Percentiles rank a stretch among this genome's conserved stretches.
phyloP scores from a whole-genome alignment of 2,329 filamentous ascomycete species.

The Falciphora oryzae region DNA sequence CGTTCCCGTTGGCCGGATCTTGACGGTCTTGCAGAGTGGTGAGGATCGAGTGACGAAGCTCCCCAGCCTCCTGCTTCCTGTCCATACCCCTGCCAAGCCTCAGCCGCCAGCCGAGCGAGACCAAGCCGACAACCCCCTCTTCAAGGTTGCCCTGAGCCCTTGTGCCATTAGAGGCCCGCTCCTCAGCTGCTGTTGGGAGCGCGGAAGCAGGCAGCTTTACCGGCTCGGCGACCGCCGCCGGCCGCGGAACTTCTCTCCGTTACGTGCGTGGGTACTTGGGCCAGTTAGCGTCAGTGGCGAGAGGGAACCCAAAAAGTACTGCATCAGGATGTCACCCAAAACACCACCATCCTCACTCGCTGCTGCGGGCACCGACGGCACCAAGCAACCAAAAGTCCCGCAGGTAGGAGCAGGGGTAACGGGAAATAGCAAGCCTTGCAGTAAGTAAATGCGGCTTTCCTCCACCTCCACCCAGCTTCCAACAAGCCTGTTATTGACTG shows the following conservation, averaged over 20 bases:
- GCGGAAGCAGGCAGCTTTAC: background rate
- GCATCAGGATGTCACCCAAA: background rate
- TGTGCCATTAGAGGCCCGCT: background rate
- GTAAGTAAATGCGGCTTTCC: background rate
- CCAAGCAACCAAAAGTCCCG: background rate
- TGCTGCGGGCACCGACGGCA: background rate
- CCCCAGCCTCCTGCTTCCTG: background rate
- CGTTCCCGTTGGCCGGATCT: no score
- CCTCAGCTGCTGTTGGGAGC: background rate
- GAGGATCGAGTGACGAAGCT: no score
- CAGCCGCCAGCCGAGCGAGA: background rate
- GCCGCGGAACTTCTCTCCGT: background rate
- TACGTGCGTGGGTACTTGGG: background rate
- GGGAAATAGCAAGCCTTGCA: background rate
- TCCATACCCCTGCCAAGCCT: background rate
- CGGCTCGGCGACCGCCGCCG: background rate
- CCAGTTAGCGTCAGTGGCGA: no score
- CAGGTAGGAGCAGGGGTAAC: background rate
- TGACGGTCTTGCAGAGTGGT: no score
- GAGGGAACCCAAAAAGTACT: background rate
- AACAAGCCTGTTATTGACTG: background rate
- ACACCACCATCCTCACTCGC: background rate
- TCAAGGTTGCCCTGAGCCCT: background rate
- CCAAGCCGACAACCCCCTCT: background rate
- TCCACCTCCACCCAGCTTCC: background rate